These are phyloP conservation scores for Phalaenopsis aphrodite DNA, from an alignment of 106 monocot genomes.

Conservation along the genomic window DNA sequence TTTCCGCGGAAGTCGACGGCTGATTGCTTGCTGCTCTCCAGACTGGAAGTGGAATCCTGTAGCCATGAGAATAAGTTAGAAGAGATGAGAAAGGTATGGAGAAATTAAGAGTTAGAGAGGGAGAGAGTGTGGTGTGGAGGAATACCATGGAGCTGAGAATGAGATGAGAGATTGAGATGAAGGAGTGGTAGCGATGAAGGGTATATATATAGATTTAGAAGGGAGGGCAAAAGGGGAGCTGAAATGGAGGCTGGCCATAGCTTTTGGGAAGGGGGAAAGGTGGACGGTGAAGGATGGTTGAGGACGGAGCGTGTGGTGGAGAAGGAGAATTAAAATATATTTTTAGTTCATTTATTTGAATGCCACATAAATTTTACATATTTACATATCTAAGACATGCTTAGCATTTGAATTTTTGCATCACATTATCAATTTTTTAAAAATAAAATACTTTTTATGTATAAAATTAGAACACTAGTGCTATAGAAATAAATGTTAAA, in stretches of 20 bases:
- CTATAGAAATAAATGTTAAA: too few relatives aligned
- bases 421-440: too few relatives aligned
- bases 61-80: background rate
- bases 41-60: background rate
- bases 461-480: too few relatives aligned
- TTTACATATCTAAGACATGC: too few relatives aligned
- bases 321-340: background rate
- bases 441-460: too few relatives aligned
- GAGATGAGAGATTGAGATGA: background rate
- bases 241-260: background rate
- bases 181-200: background rate
- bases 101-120: background rate
- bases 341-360: too few relatives aligned
- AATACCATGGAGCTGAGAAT: background rate
- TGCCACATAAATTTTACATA: too few relatives aligned
- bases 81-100: background rate
- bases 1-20: constrained; percentile 44
- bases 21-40: background rate
- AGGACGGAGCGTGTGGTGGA: background rate
- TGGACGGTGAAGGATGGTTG: background rate
- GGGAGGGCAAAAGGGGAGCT: background rate
- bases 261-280: background rate
- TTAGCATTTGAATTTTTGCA: too few relatives aligned
- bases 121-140: background rate
- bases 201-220: background rate